A percentile compares a stretch with the other conserved stretches of the same genome.
These are phyloP conservation scores for Pisolithus albus DNA, from an alignment of 768 basidiomycete species.

Conservation along the genomic window DNA sequence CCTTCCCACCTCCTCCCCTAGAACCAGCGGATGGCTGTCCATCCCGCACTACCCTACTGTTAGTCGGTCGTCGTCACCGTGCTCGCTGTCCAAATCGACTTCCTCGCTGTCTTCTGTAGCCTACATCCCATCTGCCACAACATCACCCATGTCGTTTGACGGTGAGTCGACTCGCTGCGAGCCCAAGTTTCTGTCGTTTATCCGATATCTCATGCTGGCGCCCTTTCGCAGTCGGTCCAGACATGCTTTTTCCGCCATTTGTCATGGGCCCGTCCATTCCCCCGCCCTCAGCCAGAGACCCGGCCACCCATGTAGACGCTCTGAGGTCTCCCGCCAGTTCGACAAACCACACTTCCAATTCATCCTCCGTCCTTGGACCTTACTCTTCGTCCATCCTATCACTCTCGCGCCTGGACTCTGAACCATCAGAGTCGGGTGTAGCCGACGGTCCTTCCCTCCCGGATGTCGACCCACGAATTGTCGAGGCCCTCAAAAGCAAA, in stretches of 20 bases:
- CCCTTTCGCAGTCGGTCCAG: background rate
- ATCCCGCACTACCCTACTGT: constrained; percentile 1
- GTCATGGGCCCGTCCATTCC: constrained; percentile 5
- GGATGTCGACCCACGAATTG: constrained; percentile 71
- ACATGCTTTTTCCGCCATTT: constrained; percentile 4
- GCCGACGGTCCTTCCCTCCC: constrained; percentile 16
- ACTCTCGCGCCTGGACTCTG: constrained; percentile 19
- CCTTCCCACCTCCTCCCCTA: constrained; percentile 3
- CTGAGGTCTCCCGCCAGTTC: constrained; percentile 10
- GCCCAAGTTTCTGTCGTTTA: too few species aligned
- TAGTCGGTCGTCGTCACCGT: constrained; percentile 10
- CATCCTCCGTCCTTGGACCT: constrained; percentile 14
- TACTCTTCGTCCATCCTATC: constrained; percentile 3
- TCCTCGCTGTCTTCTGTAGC: background rate
- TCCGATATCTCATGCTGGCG: constrained; percentile 8
- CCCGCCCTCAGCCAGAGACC: constrained; percentile 7
- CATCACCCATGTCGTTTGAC: too few species aligned
- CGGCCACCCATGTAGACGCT: constrained; percentile 7
- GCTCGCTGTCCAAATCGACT: background rate
- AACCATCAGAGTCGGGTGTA: constrained; percentile 25
- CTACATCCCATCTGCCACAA: too few species aligned
- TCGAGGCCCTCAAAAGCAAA: constrained; percentile 83
- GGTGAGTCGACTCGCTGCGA: too few species aligned
- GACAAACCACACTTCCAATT: constrained; percentile 4
- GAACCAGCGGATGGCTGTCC: constrained; percentile 2